A percentile compares a stretch with the other conserved stretches of the same genome.
These are phyloP conservation scores for Gynochthodes officinalis DNA, from an alignment of 257 asterid species.

Conservation along the genomic window DNA sequence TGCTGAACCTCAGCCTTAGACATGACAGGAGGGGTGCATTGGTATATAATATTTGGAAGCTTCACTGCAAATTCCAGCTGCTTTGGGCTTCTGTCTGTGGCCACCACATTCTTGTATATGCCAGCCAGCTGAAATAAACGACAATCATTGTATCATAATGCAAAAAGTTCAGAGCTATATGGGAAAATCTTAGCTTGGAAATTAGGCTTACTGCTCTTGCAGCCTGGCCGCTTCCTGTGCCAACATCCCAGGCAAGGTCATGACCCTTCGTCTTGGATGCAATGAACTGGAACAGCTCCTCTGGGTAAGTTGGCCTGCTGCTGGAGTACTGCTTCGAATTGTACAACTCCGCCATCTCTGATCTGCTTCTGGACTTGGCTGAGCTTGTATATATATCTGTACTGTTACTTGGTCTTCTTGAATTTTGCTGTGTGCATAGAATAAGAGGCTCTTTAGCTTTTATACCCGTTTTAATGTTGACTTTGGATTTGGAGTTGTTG, in stretches of 20 bases:
- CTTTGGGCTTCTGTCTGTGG: conserved; percentile 69
- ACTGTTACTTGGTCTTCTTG: background rate
- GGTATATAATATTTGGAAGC: conserved; percentile 53
- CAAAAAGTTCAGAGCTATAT: too few species aligned
- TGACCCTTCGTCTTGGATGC: conserved; percentile 56
- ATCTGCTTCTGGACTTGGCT: background rate
- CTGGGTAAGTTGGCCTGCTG: conserved; percentile 58
- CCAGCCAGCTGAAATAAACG: conserved; percentile 44
- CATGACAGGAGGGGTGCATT: conserved; percentile 55
- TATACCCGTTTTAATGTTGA: too few species aligned
- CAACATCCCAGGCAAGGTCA: conserved; percentile 69
- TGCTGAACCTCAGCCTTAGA: conserved; percentile 44
- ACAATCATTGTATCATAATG: too few species aligned
- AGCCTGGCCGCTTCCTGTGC: conserved; percentile 80
- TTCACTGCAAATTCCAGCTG: conserved; percentile 59
- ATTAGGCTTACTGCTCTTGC: conserved; percentile 40
- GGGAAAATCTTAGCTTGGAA: too few species aligned
- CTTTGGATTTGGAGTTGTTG: too few species aligned
- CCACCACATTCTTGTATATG: conserved; percentile 55
- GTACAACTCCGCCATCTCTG: conserved; percentile 51
- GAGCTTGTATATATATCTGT: background rate
- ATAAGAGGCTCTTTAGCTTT: background rate
- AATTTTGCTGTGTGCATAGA: background rate
- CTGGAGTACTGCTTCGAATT: conserved; percentile 36
- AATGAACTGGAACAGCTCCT: conserved; percentile 52